Evolutionary conservation across 441 rosid species (phyloP).

Genomic region (Euphorbia celastroides): DNA sequence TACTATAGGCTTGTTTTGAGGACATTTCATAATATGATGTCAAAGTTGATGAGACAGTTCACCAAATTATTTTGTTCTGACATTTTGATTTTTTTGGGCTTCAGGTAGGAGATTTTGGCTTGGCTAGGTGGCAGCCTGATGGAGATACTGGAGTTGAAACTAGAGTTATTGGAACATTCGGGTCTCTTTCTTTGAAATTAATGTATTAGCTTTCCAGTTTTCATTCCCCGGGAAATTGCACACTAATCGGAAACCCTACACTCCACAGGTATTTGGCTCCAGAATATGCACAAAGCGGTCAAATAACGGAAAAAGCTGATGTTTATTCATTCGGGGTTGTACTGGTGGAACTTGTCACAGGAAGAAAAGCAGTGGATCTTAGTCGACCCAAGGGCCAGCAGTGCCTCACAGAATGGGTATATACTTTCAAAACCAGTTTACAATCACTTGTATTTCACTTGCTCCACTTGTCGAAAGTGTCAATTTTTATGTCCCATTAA

Average conservation of each 20-base stretch:
- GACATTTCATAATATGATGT: not conserved
- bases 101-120: conserved; percentile 98
- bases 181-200: conserved; percentile 42
- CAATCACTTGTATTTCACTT: not conserved
- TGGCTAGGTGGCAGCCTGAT: conserved; percentile 99
- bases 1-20: not conserved
- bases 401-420: conserved; percentile 98
- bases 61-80: not conserved
- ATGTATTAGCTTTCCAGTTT: conserved; percentile 12
- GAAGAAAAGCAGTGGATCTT: conserved; percentile 94
- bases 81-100: conserved; percentile 7
- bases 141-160: conserved; percentile 94
- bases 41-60: not conserved
- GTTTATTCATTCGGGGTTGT: conserved; percentile 97
- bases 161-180: conserved; percentile 96
- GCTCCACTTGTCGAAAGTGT: not conserved
- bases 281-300: conserved; percentile 95
- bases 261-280: conserved; percentile 90
- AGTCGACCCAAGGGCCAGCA: conserved; percentile 93
- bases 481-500: not conserved
- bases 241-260: conserved; percentile 14
- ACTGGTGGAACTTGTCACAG: conserved; percentile 88
- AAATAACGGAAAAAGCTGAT: conserved; percentile 95
- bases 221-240: conserved; percentile 8
- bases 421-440: not conserved